Conservation (phyloP, 495 filamentous ascomycete genomes). For the Aspergillus ostianus region DNA sequence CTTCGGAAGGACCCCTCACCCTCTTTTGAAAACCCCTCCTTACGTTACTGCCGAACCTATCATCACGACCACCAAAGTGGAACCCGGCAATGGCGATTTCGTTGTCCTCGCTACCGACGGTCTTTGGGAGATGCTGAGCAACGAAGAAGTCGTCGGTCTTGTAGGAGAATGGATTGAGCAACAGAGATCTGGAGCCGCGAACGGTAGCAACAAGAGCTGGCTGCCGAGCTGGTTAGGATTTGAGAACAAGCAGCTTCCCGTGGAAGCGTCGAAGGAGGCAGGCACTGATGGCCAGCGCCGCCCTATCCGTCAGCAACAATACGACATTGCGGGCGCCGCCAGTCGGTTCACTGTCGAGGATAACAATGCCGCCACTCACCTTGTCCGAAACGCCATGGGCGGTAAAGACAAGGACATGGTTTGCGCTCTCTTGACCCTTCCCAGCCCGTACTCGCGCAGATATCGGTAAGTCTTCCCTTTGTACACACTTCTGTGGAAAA, state of each 20-base stretch:
- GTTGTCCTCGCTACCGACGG: conserved; percentile 96
- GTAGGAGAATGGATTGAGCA: conserved; percentile 96
- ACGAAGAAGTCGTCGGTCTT: conserved; percentile 95
- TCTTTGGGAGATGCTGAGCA: conserved; percentile 98
- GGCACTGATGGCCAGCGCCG: conserved; percentile 56
- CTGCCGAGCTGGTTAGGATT: conserved; percentile 50
- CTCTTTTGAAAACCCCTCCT: conserved; percentile 82
- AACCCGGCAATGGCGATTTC: conserved; percentile 89
- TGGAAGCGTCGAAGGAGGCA: conserved; percentile 48
- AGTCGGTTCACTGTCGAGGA: conserved; percentile 91
- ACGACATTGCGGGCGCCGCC: conserved; percentile 65
- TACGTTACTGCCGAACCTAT: conserved; percentile 98
- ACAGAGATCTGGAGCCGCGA: conserved; percentile 49
- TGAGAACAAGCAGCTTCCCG: conserved; percentile 48
- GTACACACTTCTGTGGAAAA: background rate
- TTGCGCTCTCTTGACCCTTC: conserved; percentile 87
- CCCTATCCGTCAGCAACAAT: conserved; percentile 83
- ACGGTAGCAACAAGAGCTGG: conserved; percentile 43
- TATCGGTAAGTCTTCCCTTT: conserved; percentile 63
- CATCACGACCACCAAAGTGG: conserved; percentile 90
- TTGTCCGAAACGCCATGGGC: conserved; percentile 93
- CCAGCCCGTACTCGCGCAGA: conserved; percentile 82
- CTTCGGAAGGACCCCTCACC: conserved; percentile 73
- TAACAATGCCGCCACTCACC: conserved; percentile 93
- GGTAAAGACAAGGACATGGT: conserved; percentile 93